Evolutionary conservation across 2,329 filamentous ascomycete species (phyloP), one percentile per base, ranked within the genome.

Genomic region (Endocalyx cinctus): DNA sequence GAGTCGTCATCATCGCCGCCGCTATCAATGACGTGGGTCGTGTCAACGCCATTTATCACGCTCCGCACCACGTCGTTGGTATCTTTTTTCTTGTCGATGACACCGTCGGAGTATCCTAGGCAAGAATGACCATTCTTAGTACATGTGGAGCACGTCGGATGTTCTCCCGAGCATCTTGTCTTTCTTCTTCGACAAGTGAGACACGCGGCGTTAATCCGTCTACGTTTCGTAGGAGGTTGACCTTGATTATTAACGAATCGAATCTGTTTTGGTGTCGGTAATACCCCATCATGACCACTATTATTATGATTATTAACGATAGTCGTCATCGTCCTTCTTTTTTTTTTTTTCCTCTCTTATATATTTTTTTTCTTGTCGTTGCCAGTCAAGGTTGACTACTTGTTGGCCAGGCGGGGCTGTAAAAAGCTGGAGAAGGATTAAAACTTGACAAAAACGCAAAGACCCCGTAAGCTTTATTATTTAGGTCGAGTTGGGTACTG

Each of bases 211-310:
- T 82, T 87, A 52, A 90, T 85, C 50, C 85, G 73, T 54, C 85
- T 74, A 49, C 84, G 72, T 62, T 89, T 90, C 17, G 82, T 82
- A 41, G 85, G 84, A 30, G 85, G 85, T 45, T 86, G 82, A 42
- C 85, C 84, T 62, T 88, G 83, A 51, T 82, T 87, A 45, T 87
- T 84, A 48, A 90, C 84, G 58, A 89, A 90, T 48, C 84, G 82
- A 47, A 87, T 85, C 56, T 74, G 72, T 58, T 74, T 78, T 36
- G 64, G 70, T 28, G 65, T 58, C 37, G 68, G 63, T 41, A 63
- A 52, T 48, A 54, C 47, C 46, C 55, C 52, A 25, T 46, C 42
- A n/a, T n/a, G n/a, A n/a, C n/a, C n/a, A n/a, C n/a, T n/a, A n/a
- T n/a, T n/a, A n/a, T n/a, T n/a, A 30, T 37, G 29, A 38, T 52